phyloP scores from a whole-genome alignment of 2,329 filamentous ascomycete genomes.

The Byssochlamys sp. region DNA sequence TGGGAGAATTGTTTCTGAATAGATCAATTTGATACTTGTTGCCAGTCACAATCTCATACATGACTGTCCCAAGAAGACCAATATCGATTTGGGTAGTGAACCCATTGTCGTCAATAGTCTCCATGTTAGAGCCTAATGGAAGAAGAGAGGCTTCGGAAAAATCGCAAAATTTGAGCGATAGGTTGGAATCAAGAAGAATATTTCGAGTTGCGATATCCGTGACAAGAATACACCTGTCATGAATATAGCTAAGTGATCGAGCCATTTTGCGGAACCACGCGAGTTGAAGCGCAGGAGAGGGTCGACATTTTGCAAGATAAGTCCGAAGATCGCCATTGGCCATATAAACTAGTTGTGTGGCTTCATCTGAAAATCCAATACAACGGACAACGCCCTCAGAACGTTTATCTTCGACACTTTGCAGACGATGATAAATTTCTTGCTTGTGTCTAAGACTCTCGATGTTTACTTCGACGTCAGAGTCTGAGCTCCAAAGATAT shows the following conservation, averaged over 20 bases:
- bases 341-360: conserved; percentile 14
- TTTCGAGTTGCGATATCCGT: conserved; percentile 20
- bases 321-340: conserved; percentile 17
- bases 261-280: conserved; percentile 17
- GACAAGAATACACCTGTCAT: conserved; percentile 17
- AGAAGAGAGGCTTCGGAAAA: conserved; percentile 16
- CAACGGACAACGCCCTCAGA: conserved; percentile 9
- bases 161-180: conserved; percentile 14
- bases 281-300: conserved; percentile 12
- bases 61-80: conserved; percentile 20
- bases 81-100: conserved; percentile 21
- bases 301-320: conserved; percentile 11
- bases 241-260: conserved; percentile 15
- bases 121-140: conserved; percentile 15
- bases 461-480: conserved; percentile 11
- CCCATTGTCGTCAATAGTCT: conserved; percentile 17
- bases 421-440: conserved; percentile 8
- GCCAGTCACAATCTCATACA: conserved; percentile 19
- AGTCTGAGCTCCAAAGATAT: conserved; percentile 8
- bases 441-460: conserved; percentile 10
- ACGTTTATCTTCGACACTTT: not conserved
- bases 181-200: conserved; percentile 16
- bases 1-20: conserved; percentile 8
- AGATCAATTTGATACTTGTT: conserved; percentile 16
- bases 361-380: conserved; percentile 4